Conservation (phyloP, 768 basidiomycete genomes). For the Phanerochaete sordida region DNA sequence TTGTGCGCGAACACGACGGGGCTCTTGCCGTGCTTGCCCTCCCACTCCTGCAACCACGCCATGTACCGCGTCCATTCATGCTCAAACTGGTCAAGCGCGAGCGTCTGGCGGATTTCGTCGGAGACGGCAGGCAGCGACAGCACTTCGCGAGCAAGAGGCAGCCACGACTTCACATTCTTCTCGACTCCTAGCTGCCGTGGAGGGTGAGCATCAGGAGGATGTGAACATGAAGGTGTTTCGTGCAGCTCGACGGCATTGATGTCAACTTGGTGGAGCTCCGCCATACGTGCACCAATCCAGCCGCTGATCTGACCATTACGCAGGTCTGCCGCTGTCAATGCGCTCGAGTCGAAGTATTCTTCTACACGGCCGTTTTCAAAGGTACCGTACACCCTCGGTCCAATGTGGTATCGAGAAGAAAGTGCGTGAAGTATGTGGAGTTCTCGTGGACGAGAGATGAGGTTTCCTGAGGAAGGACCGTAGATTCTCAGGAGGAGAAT, state of each 20-base stretch:
- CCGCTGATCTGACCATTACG: slow-evolving; percentile 71
- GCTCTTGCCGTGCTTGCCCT: slow-evolving; percentile 56
- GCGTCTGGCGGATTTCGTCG: slow-evolving; percentile 40
- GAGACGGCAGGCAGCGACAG: slow-evolving; percentile 55
- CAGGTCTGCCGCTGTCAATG: slow-evolving; percentile 75
- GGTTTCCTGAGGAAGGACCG: slow-evolving; percentile 77
- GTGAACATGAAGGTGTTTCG: slow-evolving; percentile 31
- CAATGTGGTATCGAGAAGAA: slow-evolving; percentile 83
- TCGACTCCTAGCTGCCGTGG: slow-evolving; percentile 48
- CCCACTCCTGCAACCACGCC: slow-evolving; percentile 61
- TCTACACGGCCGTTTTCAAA: slow-evolving; percentile 95
- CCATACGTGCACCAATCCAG: slow-evolving; percentile 93
- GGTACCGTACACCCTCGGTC: slow-evolving; percentile 90
- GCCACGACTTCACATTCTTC: slow-evolving; percentile 71
- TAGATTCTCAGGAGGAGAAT: slow-evolving; percentile 91
- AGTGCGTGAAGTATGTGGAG: slow-evolving; percentile 86
- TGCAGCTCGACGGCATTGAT: slow-evolving; percentile 58
- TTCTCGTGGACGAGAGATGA: slow-evolving; percentile 87
- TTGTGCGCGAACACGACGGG: slow-evolving; percentile 85
- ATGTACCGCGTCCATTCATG: slow-evolving; percentile 66
- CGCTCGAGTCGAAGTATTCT: slow-evolving; percentile 89
- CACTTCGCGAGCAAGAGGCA: slow-evolving; percentile 69
- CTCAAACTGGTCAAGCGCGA: slow-evolving; percentile 65
- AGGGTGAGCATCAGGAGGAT: background rate
- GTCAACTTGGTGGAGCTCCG: slow-evolving; percentile 92